Percentiles rank a stretch among this genome's conserved stretches.
Evolutionary conservation across 2,329 filamentous ascomycete species (phyloP).

Genomic region (Diatrype stigma): DNA sequence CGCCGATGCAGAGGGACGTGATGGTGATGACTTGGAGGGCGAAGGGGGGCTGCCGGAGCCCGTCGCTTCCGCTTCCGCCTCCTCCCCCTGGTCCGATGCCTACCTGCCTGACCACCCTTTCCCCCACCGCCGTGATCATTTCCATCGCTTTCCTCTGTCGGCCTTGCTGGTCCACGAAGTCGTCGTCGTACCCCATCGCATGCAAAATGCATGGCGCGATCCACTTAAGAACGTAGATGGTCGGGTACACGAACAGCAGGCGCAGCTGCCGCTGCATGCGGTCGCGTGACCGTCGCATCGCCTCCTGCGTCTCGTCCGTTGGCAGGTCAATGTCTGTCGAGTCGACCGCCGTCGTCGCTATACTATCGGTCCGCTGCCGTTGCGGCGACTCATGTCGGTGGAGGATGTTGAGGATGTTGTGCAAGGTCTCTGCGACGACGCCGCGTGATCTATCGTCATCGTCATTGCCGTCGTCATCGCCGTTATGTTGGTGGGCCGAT

Average conservation of each 20-base stretch:
- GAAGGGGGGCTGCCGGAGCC: conserved; percentile 43
- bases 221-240: conserved; percentile 71
- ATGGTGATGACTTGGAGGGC: conserved; percentile 51
- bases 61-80: no score
- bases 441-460: conserved; percentile 6
- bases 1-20: conserved; percentile 60
- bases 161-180: not conserved
- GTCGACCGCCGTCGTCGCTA: not conserved
- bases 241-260: conserved; percentile 71
- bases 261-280: conserved; percentile 65
- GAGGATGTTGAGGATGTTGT: conserved; percentile 10
- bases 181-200: conserved; percentile 50
- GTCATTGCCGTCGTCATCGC: no score
- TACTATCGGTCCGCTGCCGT: no score
- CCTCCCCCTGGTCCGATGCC: no score
- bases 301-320: conserved; percentile 23
- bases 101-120: conserved; percentile 6
- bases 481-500: no score
- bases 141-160: not conserved
- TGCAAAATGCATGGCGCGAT: conserved; percentile 65
- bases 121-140: not conserved
- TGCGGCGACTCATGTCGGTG: no score
- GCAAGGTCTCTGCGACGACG: conserved; percentile 10
- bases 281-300: conserved; percentile 38
- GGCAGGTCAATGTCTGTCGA: conserved; percentile 11